Percentiles rank a stretch among this genome's conserved stretches.
These are phyloP conservation scores for Eucalyptus brandiana DNA, from an alignment of 345 rosid genomes.

Conservation along the genomic window DNA sequence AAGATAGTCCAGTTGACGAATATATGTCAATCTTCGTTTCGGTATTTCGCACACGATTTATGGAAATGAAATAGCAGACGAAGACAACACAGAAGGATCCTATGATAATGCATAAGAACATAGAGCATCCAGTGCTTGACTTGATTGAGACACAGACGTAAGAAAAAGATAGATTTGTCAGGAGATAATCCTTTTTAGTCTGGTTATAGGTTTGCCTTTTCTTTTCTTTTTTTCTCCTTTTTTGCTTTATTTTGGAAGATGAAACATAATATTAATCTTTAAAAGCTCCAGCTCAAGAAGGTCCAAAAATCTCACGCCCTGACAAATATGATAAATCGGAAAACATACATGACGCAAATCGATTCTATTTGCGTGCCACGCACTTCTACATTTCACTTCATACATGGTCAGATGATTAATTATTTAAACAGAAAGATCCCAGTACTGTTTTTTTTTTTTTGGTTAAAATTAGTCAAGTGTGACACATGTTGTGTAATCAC, in stretches of 20 bases:
- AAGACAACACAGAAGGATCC: too few species aligned
- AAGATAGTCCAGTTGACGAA: too few species aligned
- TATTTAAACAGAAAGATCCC: background rate
- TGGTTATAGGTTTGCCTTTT: background rate
- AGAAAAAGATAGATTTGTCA: background rate
- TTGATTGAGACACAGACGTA: background rate
- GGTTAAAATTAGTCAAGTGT: background rate
- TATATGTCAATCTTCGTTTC: too few species aligned
- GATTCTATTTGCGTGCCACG: background rate
- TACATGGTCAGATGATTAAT: background rate
- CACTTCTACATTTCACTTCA: background rate
- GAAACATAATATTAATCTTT: background rate
- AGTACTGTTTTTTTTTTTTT: background rate
- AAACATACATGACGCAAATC: background rate
- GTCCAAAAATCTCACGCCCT: background rate
- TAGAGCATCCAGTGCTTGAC: background rate
- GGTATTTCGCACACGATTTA: too few species aligned
- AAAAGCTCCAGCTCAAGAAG: background rate
- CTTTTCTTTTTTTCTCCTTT: background rate
- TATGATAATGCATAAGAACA: too few species aligned
- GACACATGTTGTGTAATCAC: background rate
- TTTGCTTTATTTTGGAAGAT: background rate
- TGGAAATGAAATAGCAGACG: too few species aligned
- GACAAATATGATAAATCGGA: background rate
- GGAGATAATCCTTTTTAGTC: background rate